Conservation (phyloP, 768 basidiomycete species). For the Xerocomus potaroensis region DNA sequence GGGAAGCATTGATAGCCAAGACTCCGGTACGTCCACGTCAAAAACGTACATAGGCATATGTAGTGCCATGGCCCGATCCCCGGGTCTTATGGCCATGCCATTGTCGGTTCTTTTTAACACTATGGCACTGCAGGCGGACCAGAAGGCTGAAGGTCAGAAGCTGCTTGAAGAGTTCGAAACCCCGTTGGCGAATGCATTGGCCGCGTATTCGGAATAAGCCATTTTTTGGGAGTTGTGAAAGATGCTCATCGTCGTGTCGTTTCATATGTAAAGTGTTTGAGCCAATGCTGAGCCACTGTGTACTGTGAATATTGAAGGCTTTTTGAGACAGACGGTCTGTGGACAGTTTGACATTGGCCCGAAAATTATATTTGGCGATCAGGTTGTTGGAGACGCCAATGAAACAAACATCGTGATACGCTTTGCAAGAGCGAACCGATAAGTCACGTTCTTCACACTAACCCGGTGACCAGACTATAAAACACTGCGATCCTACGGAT, state of each 20-base stretch:
- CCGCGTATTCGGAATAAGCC: not conserved
- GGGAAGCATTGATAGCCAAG: not conserved
- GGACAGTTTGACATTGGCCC: too few species aligned
- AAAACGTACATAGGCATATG: not conserved
- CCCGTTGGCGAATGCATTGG: not conserved
- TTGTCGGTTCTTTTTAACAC: not conserved
- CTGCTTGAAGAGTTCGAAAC: not conserved
- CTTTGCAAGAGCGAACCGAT: too few species aligned
- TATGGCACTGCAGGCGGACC: not conserved
- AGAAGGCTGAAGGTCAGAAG: not conserved
- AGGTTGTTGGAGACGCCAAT: too few species aligned
- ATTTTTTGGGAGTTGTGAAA: not conserved
- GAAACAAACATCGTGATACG: too few species aligned
- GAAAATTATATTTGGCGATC: too few species aligned
- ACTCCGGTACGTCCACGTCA: slow-evolving; percentile 4
- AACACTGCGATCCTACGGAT: too few species aligned
- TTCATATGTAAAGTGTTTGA: not conserved
- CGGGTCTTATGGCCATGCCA: not conserved
- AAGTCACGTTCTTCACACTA: too few species aligned
- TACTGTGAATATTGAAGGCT: too few species aligned
- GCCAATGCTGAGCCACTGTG: not conserved
- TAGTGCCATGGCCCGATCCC: not conserved
- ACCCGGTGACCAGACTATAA: too few species aligned
- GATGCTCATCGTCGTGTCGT: not conserved
- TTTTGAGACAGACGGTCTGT: too few species aligned